Base-by-base conservation (phyloP, 1,139 yeast genomes). In the Citeromyces siamensis region DNA sequence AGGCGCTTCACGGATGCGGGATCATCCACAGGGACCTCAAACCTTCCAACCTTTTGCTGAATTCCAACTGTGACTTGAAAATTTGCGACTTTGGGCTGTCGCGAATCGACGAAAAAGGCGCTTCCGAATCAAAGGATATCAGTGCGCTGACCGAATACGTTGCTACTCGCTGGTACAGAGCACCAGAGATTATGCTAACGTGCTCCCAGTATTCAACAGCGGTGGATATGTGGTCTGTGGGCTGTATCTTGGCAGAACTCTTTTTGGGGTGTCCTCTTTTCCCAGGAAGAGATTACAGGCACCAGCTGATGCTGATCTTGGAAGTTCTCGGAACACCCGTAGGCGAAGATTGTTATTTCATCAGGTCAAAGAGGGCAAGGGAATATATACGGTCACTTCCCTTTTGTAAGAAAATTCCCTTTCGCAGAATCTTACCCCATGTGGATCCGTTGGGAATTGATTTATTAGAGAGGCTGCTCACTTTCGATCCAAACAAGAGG, bases 111-210 rank as follows among this genome's bases (percentile, higher is more conserved):
- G 50, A 50, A 17, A 47, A 50, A 19, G 58, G 48, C 36, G 50
- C 44, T 32, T 12, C 23, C 12, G 17, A 32, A 13, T 22, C 14
- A 5, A 12, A 19, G 5, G 20, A 32, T 8, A 32, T 32, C 14
- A 81, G 88, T 32, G 75, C 77, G 54, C 71, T 90, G 82, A 90
- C 98, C 3, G 97, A 90, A 58, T 90, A 90, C 54, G 97, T 90
- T 37, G 97, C 97, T 6, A 90, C 98, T 5, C 65, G 97, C 48
- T 88, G 97, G 97, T 88, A 88, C 58, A 65, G 97, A 38, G 97
- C 97, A 1, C 97, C 97, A 0, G 97, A 88, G 52, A 88, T 88
- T 53, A 88, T 88, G 97, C 67, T 90, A 38, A 84, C 96, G 1
- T 81, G 86, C 50, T 90, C 88, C 43, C 88, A 83, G 52, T 90